Conservation (phyloP, 352 stramenopile species). For the Pythium scleroteichum region DNA sequence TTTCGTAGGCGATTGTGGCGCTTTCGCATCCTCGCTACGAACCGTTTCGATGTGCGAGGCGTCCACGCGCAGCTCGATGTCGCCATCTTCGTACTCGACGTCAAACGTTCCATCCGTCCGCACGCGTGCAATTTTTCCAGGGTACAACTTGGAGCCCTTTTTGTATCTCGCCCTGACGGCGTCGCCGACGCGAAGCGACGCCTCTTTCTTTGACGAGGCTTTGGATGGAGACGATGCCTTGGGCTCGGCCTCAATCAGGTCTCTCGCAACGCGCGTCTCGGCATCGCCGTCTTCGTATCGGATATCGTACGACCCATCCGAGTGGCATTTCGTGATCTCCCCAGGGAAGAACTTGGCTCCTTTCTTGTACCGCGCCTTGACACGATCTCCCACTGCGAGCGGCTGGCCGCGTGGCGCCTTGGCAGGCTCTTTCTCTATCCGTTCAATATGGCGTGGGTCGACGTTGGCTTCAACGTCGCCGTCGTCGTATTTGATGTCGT, state of each 20-base stretch:
- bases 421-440: constrained; percentile 2
- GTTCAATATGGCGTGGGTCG: constrained; percentile 11
- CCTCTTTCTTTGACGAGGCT: constrained; percentile 4
- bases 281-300: constrained; percentile 66
- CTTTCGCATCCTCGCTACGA: background rate
- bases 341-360: constrained; percentile 45
- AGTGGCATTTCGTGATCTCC: too few species aligned
- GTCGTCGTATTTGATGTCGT: constrained; percentile 69
- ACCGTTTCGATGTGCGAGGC: constrained; percentile 29
- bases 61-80: constrained; percentile 45
- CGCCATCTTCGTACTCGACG: constrained; percentile 63
- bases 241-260: constrained; percentile 31
- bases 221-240: constrained; percentile 2
- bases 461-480: constrained; percentile 46
- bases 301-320: too few species aligned
- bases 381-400: constrained; percentile 28
- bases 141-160: constrained; percentile 50
- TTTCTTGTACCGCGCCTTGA: constrained; percentile 53
- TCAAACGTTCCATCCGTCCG: constrained; percentile 65
- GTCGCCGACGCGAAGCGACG: constrained; percentile 33
- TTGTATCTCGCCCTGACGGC: constrained; percentile 65
- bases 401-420: too few species aligned
- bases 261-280: constrained; percentile 45
- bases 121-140: constrained; percentile 46
- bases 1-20: constrained; percentile 9